Evolutionary conservation across 768 basidiomycete genomes (phyloP), one percentile per base, ranked within the genome.

Genomic region (Tubosaeta sp.): DNA sequence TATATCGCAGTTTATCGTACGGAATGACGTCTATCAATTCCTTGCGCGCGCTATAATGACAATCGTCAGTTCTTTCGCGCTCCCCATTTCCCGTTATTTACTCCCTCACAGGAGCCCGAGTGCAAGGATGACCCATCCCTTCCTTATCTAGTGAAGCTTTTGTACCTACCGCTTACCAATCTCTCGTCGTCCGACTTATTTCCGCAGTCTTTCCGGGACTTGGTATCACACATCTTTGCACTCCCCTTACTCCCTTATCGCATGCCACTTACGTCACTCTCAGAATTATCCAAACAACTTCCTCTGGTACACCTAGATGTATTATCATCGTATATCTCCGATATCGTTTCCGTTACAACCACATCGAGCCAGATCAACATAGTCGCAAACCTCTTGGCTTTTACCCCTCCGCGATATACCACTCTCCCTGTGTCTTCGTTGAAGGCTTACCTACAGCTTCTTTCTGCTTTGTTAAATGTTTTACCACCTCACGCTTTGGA

Each of bases 161-260:
- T 58, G 13, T 57, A 55, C 43, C 55, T 69, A 25, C 65, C 68
- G 1, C 50, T 69, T 25, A 34, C 33, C 8, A 52, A 49, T 27
- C 27, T 61, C 31, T 17, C 59, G 39, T 78, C 75, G 22, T 69
- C 62, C 11, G 56, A 56, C 27, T 25, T 33, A 14, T 65, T 61
- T 43, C 26, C 66, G 6, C 58, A 55, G 54, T 65, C 74, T 39
- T 61, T 85, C 14, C 56, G 67, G 29, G 61, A 67, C 16, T 60
- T 88, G 27, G 58, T 88, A 48, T 62, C 72, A 14, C 67, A 73
- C 54, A 80, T 95, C 50, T 74, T 95, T 52, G 78, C 85, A 1
- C 74, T 95, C 41, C 87, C 89, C 0, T 71, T 91, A 0, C 76
- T 97, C 0, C 91, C 91, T 1, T 86, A 89, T 66, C 86, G 83